phyloP scores from a whole-genome alignment of 2,329 filamentous ascomycete species.

The Fusarium marasasianum region DNA sequence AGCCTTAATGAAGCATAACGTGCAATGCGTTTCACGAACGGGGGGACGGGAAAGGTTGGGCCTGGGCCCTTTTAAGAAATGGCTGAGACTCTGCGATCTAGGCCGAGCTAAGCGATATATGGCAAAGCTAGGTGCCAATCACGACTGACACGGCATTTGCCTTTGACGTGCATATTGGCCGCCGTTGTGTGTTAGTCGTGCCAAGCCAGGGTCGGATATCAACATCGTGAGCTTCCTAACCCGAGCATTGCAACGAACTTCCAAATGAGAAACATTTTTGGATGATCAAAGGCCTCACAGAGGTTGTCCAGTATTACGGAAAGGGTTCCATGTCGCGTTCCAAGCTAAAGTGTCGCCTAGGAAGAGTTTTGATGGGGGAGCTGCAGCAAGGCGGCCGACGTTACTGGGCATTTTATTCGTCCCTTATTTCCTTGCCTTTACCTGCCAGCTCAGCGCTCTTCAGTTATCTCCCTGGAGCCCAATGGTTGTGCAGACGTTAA shows the following conservation, averaged over 20 bases:
- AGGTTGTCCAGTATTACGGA: constrained; percentile 9
- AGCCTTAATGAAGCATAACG: constrained; percentile 24
- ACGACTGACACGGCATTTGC: constrained; percentile 17
- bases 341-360: constrained; percentile 22
- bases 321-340: constrained; percentile 31
- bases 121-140: constrained; percentile 24
- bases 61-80: constrained; percentile 35
- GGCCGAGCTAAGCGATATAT: constrained; percentile 10
- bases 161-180: constrained; percentile 26
- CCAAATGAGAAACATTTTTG: background rate
- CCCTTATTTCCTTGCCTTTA: constrained; percentile 14
- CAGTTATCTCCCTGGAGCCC: constrained; percentile 1
- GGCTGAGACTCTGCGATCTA: constrained; percentile 1
- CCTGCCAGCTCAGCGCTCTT: constrained; percentile 10
- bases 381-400: constrained; percentile 35
- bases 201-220: constrained; percentile 10
- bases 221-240: constrained; percentile 7
- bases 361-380: constrained; percentile 20
- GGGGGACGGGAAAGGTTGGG: constrained; percentile 32
- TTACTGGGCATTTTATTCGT: constrained; percentile 27
- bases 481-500: background rate
- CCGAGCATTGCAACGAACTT: background rate
- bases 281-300: constrained; percentile 4
- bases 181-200: constrained; percentile 20
- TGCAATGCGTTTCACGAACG: constrained; percentile 29